Evolutionary conservation across 148 eudicot genomes (phyloP).

Genomic region (Silene uniflora): DNA sequence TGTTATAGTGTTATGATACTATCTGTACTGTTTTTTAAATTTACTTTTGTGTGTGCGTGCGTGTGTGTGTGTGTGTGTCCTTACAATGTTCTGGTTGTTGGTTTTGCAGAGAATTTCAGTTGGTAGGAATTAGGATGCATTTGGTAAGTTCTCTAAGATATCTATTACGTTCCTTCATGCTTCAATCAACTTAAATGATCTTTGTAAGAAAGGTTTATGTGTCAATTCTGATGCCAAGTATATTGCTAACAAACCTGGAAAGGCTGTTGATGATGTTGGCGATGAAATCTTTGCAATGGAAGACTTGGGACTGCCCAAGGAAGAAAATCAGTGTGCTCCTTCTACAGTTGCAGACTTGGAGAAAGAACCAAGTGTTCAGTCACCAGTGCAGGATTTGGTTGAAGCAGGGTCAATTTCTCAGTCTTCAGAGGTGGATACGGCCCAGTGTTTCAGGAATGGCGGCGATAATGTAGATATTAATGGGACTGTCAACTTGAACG

Average conservation of each 20-base stretch:
- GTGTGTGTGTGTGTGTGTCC: not conserved
- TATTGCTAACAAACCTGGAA: constrained; percentile 15
- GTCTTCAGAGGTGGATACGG: constrained; percentile 4
- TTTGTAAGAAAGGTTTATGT: not conserved
- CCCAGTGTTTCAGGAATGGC: constrained; percentile 5
- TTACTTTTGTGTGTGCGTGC: not conserved
- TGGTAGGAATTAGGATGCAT: not conserved
- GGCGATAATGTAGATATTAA: not conserved
- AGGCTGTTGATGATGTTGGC: not conserved
- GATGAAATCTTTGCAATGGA: constrained; percentile 27
- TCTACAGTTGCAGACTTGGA: not conserved
- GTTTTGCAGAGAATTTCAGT: constrained; percentile 2
- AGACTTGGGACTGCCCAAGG: constrained; percentile 21
- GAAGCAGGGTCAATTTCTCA: constrained; percentile 16
- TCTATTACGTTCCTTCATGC: not conserved
- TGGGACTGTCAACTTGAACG: not conserved
- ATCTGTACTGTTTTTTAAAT: not conserved
- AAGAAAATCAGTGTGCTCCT: constrained; percentile 8
- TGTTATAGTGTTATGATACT: not conserved
- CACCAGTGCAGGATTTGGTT: constrained; percentile 6
- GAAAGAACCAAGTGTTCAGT: not conserved
- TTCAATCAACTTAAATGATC: constrained; percentile 8
- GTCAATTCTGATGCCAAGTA: constrained; percentile 5
- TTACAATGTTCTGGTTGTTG: not conserved
- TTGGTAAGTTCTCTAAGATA: not conserved